Evolutionary conservation across 495 filamentous ascomycete species (phyloP), one percentile per base, ranked within the genome.

Genomic region (Gamarada debralockiae): DNA sequence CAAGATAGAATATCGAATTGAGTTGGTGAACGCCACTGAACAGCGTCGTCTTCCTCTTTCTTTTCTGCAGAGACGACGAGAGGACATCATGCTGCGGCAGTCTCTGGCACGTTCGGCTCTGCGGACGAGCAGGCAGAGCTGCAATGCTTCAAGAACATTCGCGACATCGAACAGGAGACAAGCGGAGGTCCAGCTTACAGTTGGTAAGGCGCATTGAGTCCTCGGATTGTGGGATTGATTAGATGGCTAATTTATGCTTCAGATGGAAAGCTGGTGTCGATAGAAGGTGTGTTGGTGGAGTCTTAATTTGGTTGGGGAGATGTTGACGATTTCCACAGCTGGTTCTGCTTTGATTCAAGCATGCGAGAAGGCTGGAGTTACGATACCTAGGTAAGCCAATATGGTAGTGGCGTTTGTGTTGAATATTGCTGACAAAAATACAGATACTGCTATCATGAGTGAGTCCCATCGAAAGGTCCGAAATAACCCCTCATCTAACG

Each of bases 401-500:
- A 15, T 18, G 15, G 1, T 3, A 13, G 31, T 24, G 5, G 23
- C 23, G 14, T 21, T 44, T n/a, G 15, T 37, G 8, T 56, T 22
- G 40, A 38, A 41, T 43, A 51, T 40, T 64, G 53, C 79, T 83
- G 57, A 81, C 63, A 42, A n/a, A n/a, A n/a, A 8, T 55, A 45
- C 53, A 90, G 92, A 87, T 98, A 97, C 73, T 98, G 93, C 73
- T 98, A 98, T 70, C 93, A 98, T 80, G 93, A 96, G 86, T 92
- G 81, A 65, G 77, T 64, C 65, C 67, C 52, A 46, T 54, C 33
- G 55, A 31, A 33, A 15, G 18, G 9, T 17, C 53, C 21, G 55
- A 54, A 58, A 43, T 39, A 45, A 44, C 42, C 48, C 50, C 62
- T 56, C 17, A 52, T 52, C 57, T 57, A 9, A 36, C 36, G 61